Base-by-base conservation (phyloP, 2,329 filamentous ascomycete species). In the Claviceps quebecensis region DNA sequence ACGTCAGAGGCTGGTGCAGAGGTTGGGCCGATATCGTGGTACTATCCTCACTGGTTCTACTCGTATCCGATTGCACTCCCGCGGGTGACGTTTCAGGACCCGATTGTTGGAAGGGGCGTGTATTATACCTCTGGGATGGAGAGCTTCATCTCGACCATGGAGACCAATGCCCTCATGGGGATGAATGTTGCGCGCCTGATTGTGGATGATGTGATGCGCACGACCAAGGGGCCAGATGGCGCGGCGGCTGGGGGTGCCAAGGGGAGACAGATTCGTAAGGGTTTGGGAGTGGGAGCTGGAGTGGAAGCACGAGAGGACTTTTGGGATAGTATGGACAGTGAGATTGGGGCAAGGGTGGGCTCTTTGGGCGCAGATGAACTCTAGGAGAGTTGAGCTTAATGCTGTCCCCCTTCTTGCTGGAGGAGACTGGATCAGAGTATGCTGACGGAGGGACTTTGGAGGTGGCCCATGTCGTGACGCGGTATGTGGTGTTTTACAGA, bases 141-240 rank as follows among this genome's bases (percentile, higher is more conserved):
- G 69, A 84, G 84, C 58, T 96, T 98, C 64, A 94, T 97, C 58
- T 93, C 86, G 9, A 95, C 89, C 0, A 97, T 98, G 93, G 93
- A 98, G 72, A 96, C 93, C 6, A 95, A 83, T 64, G 86, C 87
- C 1, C 67, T 97, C 58, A 93, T 93, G 81, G 93, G 93, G 0
- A 87, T 78, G 76, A 93, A 93, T 62, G 82, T 93, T 19, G 87
- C 87, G 8, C 75, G 74, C 56, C 68, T 93, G 50, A 72, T 91
- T 45, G 73, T 81, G 0, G 78, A 90, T 59, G 77, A 78, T 49
- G 80, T 60, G 65, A 56, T 65, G 55, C 59, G 62, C 47, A 56
- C 59, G 22, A 43, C 40, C 26, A 52, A 52, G n/a, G 44, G 34
- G 2, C 7, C 47, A 19, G 14, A 46, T 11, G 34, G 36, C 36